phyloP scores from a whole-genome alignment of 768 basidiomycete species.

The Lactifluus subvellereus region DNA sequence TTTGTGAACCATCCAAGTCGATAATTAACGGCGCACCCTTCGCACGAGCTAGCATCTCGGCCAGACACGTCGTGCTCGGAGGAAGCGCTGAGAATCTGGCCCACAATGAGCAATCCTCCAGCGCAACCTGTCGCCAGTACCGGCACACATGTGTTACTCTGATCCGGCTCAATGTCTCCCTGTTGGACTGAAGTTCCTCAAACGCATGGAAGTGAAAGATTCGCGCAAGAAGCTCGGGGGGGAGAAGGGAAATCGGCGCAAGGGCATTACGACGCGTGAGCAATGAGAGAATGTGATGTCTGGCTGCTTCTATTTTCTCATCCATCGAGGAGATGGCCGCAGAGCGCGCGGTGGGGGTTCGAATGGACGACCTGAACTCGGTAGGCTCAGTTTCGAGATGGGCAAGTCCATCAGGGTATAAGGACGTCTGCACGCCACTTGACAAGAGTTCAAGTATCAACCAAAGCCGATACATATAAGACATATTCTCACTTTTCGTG shows the following conservation, averaged over 20 bases:
- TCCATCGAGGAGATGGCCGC: background rate
- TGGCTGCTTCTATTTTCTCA: background rate
- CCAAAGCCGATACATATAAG: background rate
- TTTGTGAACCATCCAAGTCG: background rate
- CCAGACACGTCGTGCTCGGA: background rate
- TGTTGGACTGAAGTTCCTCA: background rate
- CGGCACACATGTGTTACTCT: slow-evolving; percentile 16
- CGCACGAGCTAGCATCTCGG: slow-evolving; percentile 4
- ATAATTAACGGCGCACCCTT: background rate
- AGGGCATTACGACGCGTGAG: slow-evolving; percentile 8
- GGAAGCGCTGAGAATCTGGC: background rate
- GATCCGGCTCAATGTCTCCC: slow-evolving; percentile 5
- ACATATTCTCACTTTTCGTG: background rate
- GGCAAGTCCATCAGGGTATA: background rate
- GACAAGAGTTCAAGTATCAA: background rate
- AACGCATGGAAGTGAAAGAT: slow-evolving; percentile 4
- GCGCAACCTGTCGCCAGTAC: slow-evolving; percentile 17
- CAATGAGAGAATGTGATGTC: background rate
- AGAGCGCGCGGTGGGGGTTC: background rate
- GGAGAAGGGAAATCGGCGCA: background rate
- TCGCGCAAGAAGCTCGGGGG: slow-evolving; percentile 14
- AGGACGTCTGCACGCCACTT: background rate
- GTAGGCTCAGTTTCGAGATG: background rate
- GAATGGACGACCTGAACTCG: background rate
- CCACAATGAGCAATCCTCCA: slow-evolving; percentile 10